These are phyloP conservation scores for Ustilago bromivora DNA, from an alignment of 1,284 basidiomycete species.

Conservation along the genomic window DNA sequence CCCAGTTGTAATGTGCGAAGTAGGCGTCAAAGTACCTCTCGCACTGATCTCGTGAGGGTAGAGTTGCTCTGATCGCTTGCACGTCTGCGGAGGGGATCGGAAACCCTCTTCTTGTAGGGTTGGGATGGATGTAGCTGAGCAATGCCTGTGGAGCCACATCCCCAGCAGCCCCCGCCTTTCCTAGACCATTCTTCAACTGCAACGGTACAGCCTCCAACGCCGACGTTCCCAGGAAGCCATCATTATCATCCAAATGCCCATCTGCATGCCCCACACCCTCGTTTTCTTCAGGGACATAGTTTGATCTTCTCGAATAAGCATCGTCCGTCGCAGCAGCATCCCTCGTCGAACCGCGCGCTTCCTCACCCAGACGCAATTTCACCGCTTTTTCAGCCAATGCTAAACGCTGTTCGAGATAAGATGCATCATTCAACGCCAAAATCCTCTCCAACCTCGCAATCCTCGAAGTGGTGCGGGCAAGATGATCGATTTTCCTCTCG, in stretches of 20 bases:
- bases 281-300: conserved; percentile 38
- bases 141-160: conserved; percentile 36
- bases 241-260: conserved; percentile 48
- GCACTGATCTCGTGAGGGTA: conserved; percentile 43
- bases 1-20: conserved; percentile 54
- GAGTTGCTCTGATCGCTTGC: conserved; percentile 42
- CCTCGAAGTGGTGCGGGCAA: conserved; percentile 43
- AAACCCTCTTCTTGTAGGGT: conserved; percentile 46
- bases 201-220: conserved; percentile 49
- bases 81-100: conserved; percentile 49
- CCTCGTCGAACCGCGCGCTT: neutral
- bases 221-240: conserved; percentile 46
- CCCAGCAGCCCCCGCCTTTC: conserved; percentile 17
- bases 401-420: conserved; percentile 43
- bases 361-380: conserved; percentile 29
- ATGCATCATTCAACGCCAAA: conserved; percentile 39
- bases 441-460: conserved; percentile 47
- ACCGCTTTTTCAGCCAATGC: conserved; percentile 51
- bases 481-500: conserved; percentile 41
- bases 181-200: conserved; percentile 39
- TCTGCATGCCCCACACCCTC: conserved; percentile 42
- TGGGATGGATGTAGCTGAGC: conserved; percentile 46
- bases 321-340: conserved; percentile 9
- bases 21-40: conserved; percentile 53
- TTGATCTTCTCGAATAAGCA: conserved; percentile 30